Base-by-base conservation (phyloP, 192 early-diverging fungal genomes). In the Anaeromyces robustus region DNA sequence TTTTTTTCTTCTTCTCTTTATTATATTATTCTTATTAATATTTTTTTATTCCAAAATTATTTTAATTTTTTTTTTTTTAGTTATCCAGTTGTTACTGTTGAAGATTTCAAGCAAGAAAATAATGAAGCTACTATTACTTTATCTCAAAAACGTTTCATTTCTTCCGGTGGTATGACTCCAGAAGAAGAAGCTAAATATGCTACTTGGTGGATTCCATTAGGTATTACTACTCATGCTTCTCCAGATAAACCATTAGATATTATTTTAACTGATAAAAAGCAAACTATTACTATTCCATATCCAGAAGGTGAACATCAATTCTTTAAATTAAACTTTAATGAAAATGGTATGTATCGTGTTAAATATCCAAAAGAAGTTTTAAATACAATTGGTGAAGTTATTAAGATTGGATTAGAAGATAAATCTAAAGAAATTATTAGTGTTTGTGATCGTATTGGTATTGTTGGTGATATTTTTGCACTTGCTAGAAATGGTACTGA, bases 271-370 rank as follows among this genome's bases (percentile, higher is more conserved):
- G 9, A 78, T 26, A 34, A 34, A 9, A 0, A 30, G 2, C 19
- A 26, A 18, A 37, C 4, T 4, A 34, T 78, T 78, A 30, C 41
- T 22, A 22, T 34, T 26, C 78, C 78, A 26, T 34, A 34, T 80
- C 22, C 80, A 31, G 32, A 26, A 26, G 39, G 22, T 34, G 30
- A 86, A 85, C 81, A 81, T 79, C n/a, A 85, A 82, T 32, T 92
- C 84, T 94, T 90, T 86, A 97, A 97, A 87, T 88, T 99, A 80
- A 99, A 99, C 89, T 85, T 87, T 52, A 87, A 87, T 79, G 90
- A 91, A 59, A 93, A 90, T 31, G 93, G 94, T 11, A 88, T 99
- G 79, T 99, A 93, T 88, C 92, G 97, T 30, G 96, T 97, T 2
- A 89, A 92, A 29, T 84, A 87, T 78, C 30, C 37, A 78, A 82